Conservation (phyloP, 2,329 filamentous ascomycete genomes). For the Gliomastix tumulicola region DNA sequence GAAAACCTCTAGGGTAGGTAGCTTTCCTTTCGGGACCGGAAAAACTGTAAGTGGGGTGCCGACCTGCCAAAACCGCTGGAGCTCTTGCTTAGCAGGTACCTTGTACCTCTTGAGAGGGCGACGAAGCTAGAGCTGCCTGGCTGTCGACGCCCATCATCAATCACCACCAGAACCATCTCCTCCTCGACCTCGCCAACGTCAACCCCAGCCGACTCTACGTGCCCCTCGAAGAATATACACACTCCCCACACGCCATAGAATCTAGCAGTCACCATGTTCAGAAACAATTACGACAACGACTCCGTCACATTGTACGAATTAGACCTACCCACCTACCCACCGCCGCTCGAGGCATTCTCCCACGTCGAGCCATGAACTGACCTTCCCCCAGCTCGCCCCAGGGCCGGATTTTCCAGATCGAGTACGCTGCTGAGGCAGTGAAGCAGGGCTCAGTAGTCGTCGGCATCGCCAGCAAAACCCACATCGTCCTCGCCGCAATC, state of each 20-base stretch:
- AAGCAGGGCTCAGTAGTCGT: conserved; percentile 99
- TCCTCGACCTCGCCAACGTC: conserved; percentile 8
- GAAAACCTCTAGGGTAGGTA: no score
- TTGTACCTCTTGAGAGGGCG: no score
- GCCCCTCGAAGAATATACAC: no score
- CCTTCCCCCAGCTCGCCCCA: conserved; percentile 73
- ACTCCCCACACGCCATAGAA: no score
- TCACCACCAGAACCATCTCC: conserved; percentile 8
- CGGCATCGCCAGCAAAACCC: conserved; percentile 95
- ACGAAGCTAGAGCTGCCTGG: conserved; percentile 30
- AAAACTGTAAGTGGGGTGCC: no score
- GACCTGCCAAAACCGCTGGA: no score
- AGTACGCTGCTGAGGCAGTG: conserved; percentile 97
- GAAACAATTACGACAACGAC: conserved; percentile 99
- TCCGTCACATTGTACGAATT: conserved; percentile 90
- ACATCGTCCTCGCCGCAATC: conserved; percentile 89
- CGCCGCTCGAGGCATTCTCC: conserved; percentile 10
- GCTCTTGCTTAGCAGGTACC: no score
- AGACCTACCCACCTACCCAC: conserved; percentile 4
- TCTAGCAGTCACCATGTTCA: conserved; percentile 69
- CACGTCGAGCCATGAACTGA: conserved; percentile 12
- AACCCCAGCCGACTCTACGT: neutral
- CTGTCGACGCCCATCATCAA: conserved; percentile 11
- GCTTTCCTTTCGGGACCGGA: no score
- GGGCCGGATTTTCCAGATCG: conserved; percentile 98